Evolutionary conservation across 2,329 filamentous ascomycete species (phyloP).

Genomic region (Fusarium pseudocircinatum): DNA sequence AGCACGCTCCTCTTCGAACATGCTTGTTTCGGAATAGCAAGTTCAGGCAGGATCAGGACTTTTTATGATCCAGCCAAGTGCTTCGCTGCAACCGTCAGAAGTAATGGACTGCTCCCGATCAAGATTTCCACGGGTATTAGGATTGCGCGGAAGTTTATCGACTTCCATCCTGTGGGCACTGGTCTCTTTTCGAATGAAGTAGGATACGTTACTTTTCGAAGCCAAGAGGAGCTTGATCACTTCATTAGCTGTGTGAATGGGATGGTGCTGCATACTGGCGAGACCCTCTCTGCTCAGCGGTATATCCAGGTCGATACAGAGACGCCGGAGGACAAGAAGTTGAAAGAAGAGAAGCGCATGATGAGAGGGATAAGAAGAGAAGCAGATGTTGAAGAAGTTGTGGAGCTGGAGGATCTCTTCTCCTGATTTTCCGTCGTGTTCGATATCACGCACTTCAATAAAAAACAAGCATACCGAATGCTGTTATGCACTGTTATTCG

Average conservation of each 20-base stretch:
- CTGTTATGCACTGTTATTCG: neutral
- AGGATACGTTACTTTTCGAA: constrained; percentile 7
- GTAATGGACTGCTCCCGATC: neutral
- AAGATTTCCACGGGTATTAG: neutral
- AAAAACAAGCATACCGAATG: neutral
- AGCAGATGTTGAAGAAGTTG: neutral
- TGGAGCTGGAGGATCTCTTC: neutral
- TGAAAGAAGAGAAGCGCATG: neutral
- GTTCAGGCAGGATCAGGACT: fast-evolving
- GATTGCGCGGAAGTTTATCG: constrained; percentile 12
- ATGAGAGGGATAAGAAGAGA: neutral
- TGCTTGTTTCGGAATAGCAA: neutral
- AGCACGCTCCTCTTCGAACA: neutral
- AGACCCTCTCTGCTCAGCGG: neutral
- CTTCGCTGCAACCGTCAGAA: constrained; percentile 3
- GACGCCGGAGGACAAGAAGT: neutral
- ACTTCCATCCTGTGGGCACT: neutral
- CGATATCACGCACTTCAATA: neutral
- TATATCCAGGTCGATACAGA: neutral
- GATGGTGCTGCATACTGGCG: neutral
- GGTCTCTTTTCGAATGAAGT: neutral
- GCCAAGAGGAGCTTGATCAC: neutral
- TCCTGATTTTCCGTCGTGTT: neutral
- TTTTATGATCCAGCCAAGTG: neutral
- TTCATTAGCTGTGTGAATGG: constrained; percentile 3